Evolutionary conservation across 75 land plant species (phyloP), one percentile per base, ranked within the genome.

Genomic region (Ceratopteris richardii): DNA sequence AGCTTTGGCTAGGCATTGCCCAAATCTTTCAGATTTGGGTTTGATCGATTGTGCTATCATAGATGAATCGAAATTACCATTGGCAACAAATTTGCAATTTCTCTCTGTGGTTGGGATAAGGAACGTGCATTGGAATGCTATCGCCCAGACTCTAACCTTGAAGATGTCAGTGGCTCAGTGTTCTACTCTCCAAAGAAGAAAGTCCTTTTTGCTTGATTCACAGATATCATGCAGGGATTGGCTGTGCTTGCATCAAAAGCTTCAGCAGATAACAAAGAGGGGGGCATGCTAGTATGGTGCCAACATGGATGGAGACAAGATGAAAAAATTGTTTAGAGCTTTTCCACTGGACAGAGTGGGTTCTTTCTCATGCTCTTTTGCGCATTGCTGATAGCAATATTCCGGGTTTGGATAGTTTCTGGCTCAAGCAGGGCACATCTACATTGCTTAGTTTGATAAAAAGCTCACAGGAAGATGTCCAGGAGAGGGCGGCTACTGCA

Each of bases 381-480:
- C 69, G 91, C 6, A 83, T 82, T 64, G 96, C 98, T 29, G 98
- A 94, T 75, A 83, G 61, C 42, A 86, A 75, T 51, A 82, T 72
- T 14, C 77, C 65, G 2, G 85, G 85, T 13, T 33, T 86, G 56
- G 91, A 90, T 56, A 57, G 58, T 21, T 89, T 94, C 53, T 94
- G 98, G 98, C 65, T 94, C 9, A 79, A 73, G 19, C 98, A 90
- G 54, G 98, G 98, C 0, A 75, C 98, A 21, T 44, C 78, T 1
- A 20, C 87, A 47, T 68, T 94, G 75, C 80, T 94, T 17, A 83
- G 76, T 62, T 63, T 94, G 25, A 66, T 83, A 56, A 75, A 82
- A 60, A 94, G 98, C 60, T 51, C 57, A 13, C 91, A 86, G 59
- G 98, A 94, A 61, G 98, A 94, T 67, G 98, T 94, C 10, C 98